Base-by-base conservation (phyloP, 1,284 basidiomycete species). In the Termitomyces sp. region DNA sequence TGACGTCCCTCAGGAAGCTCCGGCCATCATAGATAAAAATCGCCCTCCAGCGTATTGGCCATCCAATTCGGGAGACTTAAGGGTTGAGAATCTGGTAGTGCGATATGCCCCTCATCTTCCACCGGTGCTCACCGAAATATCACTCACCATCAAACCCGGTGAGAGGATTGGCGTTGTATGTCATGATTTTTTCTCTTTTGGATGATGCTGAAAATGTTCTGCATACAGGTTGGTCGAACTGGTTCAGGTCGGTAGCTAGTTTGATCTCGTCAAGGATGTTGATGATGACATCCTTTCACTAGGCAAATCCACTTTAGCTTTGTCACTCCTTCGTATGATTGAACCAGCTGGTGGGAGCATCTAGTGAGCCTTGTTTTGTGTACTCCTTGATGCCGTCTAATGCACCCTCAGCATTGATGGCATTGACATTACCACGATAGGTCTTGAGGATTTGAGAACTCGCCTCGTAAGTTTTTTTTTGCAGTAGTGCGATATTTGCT, bases 21-120 rank as follows among this genome's bases (percentile, higher is more conserved):
- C 89, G n/a, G 78, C 86, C 0, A 70, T 83, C 42, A 75, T 84
- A 41, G 70, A 78, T 21, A 74, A 76, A 41, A 73, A 64, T 55
- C 70, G 81, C 50, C 83, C 85, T 17, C 85, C 90, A 0, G 89
- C 90, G 0, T 87, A 86, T 62, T 92, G 89, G 89, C 89, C 90
- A 1, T 86, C 88, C 0, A 81, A 70, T 52, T 72, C 71, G 43
- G 84, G 84, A 36, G 70, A 76, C 30, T 65, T 87, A 4, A 64
- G 73, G 38, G 79, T 90, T 3, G 76, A 88, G 49, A 73, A 89
- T 47, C 71, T 94, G 3, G 79, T 80, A 13, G 81, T 94, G 54
- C 79, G 78, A 66, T 94, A 94, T 70, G 83, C 84, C 8, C 80
- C 86, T 0, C 82, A 88, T 55, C 73, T 94, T 0, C 88, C 90